Conservation (phyloP, 2,329 filamentous ascomycete genomes). For the Raffaelea arxii region DNA sequence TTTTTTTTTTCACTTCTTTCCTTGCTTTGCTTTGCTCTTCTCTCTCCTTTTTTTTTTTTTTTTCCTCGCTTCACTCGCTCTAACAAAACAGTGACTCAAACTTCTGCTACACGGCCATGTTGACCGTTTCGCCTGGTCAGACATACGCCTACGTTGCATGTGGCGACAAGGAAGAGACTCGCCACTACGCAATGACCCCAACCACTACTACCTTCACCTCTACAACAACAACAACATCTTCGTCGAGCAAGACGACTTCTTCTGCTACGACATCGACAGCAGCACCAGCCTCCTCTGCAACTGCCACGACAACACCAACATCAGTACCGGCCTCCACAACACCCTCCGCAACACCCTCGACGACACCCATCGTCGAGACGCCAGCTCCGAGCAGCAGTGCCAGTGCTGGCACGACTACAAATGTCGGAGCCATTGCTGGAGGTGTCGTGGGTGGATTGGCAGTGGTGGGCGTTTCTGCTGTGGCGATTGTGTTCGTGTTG, state of each 20-base stretch:
- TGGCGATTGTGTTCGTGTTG: constrained; percentile 13
- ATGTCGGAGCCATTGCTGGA: too few species aligned
- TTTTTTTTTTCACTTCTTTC: not conserved
- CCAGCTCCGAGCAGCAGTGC: constrained; percentile 17
- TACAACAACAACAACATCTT: too few species aligned
- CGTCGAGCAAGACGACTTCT: too few species aligned
- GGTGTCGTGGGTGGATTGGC: constrained; percentile 25
- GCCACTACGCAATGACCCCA: constrained; percentile 4
- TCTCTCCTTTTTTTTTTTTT: not conserved
- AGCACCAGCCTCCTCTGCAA: not conserved
- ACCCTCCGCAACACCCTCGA: not conserved
- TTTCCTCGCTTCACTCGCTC: constrained; percentile 3
- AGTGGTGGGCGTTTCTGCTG: constrained; percentile 20
- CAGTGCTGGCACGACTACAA: constrained; percentile 23
- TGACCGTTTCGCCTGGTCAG: constrained; percentile 21
- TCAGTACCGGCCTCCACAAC: not conserved
- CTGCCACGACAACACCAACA: not conserved
- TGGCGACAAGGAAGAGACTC: constrained; percentile 8
- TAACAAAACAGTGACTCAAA: constrained; percentile 8
- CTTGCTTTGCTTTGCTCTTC: not conserved
- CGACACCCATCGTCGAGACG: not conserved
- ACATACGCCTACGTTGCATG: constrained; percentile 27
- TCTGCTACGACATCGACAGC: constrained; percentile 10
- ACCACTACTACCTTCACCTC: too few species aligned
- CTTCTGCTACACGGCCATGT: constrained; percentile 24